Evolutionary conservation across 1,284 basidiomycete genomes (phyloP), one percentile per base, ranked within the genome.

Genomic region (Veloporphyrellus conicus): DNA sequence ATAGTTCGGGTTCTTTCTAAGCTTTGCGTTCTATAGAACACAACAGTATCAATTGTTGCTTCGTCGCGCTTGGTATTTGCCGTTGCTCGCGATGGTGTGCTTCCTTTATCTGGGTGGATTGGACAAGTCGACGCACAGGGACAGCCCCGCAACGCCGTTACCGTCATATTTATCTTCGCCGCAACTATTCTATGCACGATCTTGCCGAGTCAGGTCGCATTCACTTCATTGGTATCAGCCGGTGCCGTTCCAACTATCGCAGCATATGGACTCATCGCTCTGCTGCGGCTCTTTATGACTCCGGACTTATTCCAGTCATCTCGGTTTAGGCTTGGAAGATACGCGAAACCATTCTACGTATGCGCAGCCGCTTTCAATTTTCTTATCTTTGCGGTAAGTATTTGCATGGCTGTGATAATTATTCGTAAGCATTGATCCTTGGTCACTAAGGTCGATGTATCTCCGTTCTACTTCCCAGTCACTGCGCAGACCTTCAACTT

Each of bases 61-160:
- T 80, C 90, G 12, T 92, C 89, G 14, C 81, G 90, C 6, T 76
- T 93, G 28, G 76, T 93, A 36, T 93, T 87, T 57, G 90, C 90
- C 14, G 86, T 93, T 42, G 90, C 90, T 16, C 83, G 90, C 47
- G 90, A 93, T 56, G 90, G 90, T 27, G 88, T 93, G 1, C 73
- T 93, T 15, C 90, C 90, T 1, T 64, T 89, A 47, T 90, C 87
- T 0, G 53, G 69, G 8, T 93, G 88, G 90, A 87, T 93, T 46
- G 82, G 87, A 34, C 69, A 75, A 54, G 86, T 93, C 36, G 80
- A 86, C 37, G 52, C 66, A 0, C 67, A 77, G 15, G 84, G 87
- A 3, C 86, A 91, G 57, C 90, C 90, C 0, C 77, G 74, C 49
- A 84, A 91, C 61, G 88, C 90, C 8, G 81, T 91, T 8, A 90